Evolutionary conservation across 2,329 filamentous ascomycete species (phyloP), one percentile per base, ranked within the genome.

Genomic region (Paecilomyces dactylethromorphus): DNA sequence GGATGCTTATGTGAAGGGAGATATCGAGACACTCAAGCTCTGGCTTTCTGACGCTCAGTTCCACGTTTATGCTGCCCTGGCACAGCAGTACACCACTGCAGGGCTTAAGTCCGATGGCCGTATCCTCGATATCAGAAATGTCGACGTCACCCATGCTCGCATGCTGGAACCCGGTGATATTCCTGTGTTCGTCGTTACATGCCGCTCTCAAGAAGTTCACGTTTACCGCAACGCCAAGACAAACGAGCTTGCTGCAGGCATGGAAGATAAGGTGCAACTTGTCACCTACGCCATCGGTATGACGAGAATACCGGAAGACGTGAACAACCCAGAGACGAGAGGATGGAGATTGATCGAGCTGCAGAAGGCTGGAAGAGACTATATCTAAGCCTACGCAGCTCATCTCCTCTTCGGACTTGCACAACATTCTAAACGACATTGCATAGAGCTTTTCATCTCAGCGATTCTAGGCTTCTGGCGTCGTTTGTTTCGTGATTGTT

Each of bases 211-310:
- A 74, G 94, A 99, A 77, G 92, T 99, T 11, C 94, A 99, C 72
- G 92, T 97, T 15, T 99, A 97, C 80, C 86, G 90, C 62, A 96
- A 97, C 65, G 87, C 88, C 59, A 97, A 99, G 82, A 88, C 88
- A 0, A 88, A 88, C 63, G 83, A 97, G 75, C 84, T 99, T 54
- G 92, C 93, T 2, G 93, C 93, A 12, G 94, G 94, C 51, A 97
- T 97, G 92, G 94, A 99, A 76, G 94, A 99, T 78, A 95, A 92
- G 79, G 94, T 99, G 24, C 94, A 99, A 78, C 87, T 96, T 66
- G 94, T 99, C 65, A 97, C 94, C 1, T 99, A 99, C 71, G 94
- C 93, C 63, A 97, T 99, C 66, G 94, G 94, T 68, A 89, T 99
- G 61, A 99, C 94, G 3, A 84, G 94, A 64, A 87, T 96, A 60